phyloP scores from a whole-genome alignment of 345 rosid genomes.

The Eucalyptus pumila region DNA sequence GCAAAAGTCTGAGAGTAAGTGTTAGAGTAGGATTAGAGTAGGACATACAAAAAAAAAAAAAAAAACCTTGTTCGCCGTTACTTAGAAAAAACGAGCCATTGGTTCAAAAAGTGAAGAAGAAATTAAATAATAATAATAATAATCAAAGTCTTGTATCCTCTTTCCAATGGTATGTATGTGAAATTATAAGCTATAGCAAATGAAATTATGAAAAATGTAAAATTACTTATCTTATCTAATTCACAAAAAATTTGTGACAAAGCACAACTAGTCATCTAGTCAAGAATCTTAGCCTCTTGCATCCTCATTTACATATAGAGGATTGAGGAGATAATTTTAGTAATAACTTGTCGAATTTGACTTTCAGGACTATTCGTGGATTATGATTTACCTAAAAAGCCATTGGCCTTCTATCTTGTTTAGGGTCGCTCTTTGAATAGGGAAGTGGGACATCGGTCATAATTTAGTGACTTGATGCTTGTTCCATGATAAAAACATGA shows the following conservation, averaged over 20 bases:
- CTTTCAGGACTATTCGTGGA: neutral
- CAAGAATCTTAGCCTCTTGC: neutral
- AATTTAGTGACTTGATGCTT: neutral
- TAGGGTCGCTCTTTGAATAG: neutral
- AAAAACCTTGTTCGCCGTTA: neutral
- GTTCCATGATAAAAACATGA: neutral
- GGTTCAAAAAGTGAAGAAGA: neutral
- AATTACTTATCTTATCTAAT: neutral
- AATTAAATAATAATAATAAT: neutral
- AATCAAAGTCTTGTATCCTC: neutral
- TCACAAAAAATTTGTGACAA: neutral
- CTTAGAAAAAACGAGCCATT: neutral
- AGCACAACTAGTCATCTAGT: neutral
- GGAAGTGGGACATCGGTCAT: neutral
- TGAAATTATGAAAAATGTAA: neutral
- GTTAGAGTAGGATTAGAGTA: too few species aligned
- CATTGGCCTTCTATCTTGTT: neutral
- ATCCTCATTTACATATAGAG: neutral
- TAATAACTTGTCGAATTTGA: neutral
- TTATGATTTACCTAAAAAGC: neutral
- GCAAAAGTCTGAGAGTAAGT: too few species aligned
- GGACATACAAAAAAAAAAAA: too few species aligned
- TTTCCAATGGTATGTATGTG: neutral
- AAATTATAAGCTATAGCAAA: neutral
- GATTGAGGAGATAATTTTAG: neutral